Percentiles rank a stretch among this genome's conserved stretches.
Evolutionary conservation across 768 basidiomycete genomes (phyloP).

Genomic region (Rubroboletus satanas): DNA sequence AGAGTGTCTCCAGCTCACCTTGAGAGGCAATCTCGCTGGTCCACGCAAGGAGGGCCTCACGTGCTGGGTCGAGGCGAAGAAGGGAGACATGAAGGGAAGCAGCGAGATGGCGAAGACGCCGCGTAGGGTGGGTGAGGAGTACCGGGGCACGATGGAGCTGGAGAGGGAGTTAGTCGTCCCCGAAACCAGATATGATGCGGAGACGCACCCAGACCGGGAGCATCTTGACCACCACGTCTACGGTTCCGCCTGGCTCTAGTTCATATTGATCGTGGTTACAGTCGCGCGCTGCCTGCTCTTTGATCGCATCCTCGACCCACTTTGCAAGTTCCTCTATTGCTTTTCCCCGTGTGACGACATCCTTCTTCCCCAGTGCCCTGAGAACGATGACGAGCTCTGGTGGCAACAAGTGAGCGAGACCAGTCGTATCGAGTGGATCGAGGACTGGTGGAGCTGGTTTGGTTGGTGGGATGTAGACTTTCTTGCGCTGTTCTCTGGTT

Average conservation of each 20-base stretch:
- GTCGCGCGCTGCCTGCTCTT: slow-evolving; percentile 40
- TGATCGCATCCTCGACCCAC: slow-evolving; percentile 58
- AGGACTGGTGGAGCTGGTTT: slow-evolving; percentile 70
- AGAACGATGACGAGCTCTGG: slow-evolving; percentile 82
- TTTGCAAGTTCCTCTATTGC: slow-evolving; percentile 78
- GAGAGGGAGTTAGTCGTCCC: slow-evolving; percentile 2
- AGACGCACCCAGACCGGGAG: slow-evolving; percentile 86
- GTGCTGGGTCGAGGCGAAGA: slow-evolving; percentile 49
- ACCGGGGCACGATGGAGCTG: slow-evolving; percentile 86
- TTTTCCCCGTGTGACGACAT: slow-evolving; percentile 74
- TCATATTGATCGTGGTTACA: slow-evolving; percentile 6
- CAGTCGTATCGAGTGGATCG: slow-evolving; percentile 85
- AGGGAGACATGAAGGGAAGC: slow-evolving; percentile 62
- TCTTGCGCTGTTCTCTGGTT: slow-evolving; percentile 70
- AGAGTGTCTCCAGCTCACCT: slow-evolving; percentile 51
- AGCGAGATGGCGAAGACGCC: slow-evolving; percentile 63
- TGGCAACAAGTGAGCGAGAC: slow-evolving; percentile 68
- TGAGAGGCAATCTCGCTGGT: slow-evolving; percentile 45
- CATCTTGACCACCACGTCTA: slow-evolving; percentile 47
- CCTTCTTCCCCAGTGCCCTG: slow-evolving; percentile 83
- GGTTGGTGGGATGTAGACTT: slow-evolving; percentile 82
- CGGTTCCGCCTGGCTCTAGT: slow-evolving; percentile 16
- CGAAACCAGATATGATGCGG: not conserved
- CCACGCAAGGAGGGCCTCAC: slow-evolving; percentile 48
- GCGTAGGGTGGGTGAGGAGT: slow-evolving; percentile 74